Base-by-base conservation (phyloP, 2,329 filamentous ascomycete genomes). In the Colletotrichum camelliae region DNA sequence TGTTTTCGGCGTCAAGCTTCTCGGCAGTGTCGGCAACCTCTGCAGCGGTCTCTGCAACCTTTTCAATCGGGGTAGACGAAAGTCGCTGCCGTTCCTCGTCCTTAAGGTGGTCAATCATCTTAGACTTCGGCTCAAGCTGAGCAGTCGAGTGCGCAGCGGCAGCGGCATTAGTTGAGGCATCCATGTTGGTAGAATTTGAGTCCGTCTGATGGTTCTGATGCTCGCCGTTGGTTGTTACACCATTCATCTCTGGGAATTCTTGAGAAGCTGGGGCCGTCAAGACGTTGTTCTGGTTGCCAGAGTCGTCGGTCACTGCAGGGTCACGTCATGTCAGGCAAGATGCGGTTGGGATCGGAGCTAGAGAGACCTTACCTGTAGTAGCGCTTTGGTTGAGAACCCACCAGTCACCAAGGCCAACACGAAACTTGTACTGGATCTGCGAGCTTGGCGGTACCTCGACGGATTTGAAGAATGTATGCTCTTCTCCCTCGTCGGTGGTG, bases 361-460 rank as follows among this genome's bases (percentile, higher is more conserved):
- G 33, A 21, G 21, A 24, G 35, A 48, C 76, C 88, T 78, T 86
- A 94, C 93, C 88, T 70, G 88, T 91, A 16, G 91, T 89, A 70
- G 88, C 87, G 60, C 86, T 86, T 74, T 94, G 91, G 79, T 95
- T 91, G 61, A 94, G 83, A 29, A 92, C 87, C 93, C 93, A 95
- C 91, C 92, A 94, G 77, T 94, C 90, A 64, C 91, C 91, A 24
- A 88, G 82, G 12, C 93, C 93, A 43, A 94, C 86, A 35, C 93
- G 90, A 79, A 96, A 94, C 83, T 95, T 96, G 88, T 95, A 96
- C 80, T 94, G 92, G 78, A 95, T 91, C 73, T 91, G 89, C 62
- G 90, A 88, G 27, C 89, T 90, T 27, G 89, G 86, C 21, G 90
- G 86, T 9, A 90, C 87, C 43, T 88, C 82, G 60, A 95, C 86